Conservation (phyloP, 257 asterid species). For the Capsicum pubescens region DNA sequence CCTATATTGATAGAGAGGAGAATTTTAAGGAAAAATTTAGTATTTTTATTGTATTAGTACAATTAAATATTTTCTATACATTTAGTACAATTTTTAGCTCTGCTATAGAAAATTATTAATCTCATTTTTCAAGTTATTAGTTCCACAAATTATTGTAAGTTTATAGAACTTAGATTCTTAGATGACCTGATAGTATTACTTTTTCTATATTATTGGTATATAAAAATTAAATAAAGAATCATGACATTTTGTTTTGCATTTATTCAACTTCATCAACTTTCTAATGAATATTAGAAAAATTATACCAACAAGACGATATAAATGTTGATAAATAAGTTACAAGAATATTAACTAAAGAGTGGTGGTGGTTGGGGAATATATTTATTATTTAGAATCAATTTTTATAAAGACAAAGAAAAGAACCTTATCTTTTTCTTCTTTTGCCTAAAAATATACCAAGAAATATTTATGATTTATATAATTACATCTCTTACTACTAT, state of each 20-base stretch:
- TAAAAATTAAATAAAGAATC: background rate
- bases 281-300: slow-evolving; percentile 37
- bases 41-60: too few relatives aligned
- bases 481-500: background rate
- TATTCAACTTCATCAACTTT: slow-evolving; percentile 43
- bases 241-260: slow-evolving; percentile 44
- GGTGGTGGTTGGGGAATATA: slow-evolving; percentile 41
- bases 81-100: too few relatives aligned
- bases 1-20: too few relatives aligned
- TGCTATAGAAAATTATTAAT: too few relatives aligned
- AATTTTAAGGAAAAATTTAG: too few relatives aligned
- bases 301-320: slow-evolving; percentile 44
- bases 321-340: slow-evolving; percentile 47
- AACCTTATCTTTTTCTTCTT: slow-evolving; percentile 35
- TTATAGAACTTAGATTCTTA: too few relatives aligned
- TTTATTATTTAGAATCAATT: slow-evolving; percentile 38
- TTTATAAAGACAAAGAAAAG: slow-evolving; percentile 55
- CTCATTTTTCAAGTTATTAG: too few relatives aligned
- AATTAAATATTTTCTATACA: too few relatives aligned
- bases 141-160: too few relatives aligned
- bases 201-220: background rate
- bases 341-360: slow-evolving; percentile 16
- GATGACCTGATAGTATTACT: too few relatives aligned
- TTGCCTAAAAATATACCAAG: background rate
- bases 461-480: background rate